Evolutionary conservation across 148 eudicot genomes (phyloP), one percentile per base, ranked within the genome.

Genomic region (Salicornia ramosissima): DNA sequence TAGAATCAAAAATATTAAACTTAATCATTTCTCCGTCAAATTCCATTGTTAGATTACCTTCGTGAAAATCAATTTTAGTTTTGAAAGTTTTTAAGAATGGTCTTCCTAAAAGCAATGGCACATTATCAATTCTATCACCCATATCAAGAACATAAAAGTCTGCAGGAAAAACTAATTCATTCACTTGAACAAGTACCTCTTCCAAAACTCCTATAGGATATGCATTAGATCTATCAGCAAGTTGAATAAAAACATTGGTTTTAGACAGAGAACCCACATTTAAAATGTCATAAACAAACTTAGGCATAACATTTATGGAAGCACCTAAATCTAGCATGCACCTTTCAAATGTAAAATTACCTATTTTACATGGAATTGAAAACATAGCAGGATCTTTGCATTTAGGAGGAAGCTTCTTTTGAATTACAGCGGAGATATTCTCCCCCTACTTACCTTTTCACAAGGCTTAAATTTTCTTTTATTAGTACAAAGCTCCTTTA

Each of bases 71-170:
- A 18, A 67, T 47, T 10, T 47, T 49, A 4, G 49, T 30, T 15
- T 53, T 43, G 10, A 39, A 28, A 13, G 69, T 56, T 25, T 39
- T 65, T 0, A 65, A 50, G 1, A 74, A 65, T 2, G 68, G 53
- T 8, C 56, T 40, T 43, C 49, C 45, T 11, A 52, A 10, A 69
- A 73, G 16, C 8, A 73, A 62, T 13, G 64, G 55, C 0, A 24
- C n/a, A 56, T 58, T 26, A 14, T 71, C 28, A 40, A 12, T 21
- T 8, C 40, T 57, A 8, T 69, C 73, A 8, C 69, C 62, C 73
- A 71, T 71, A 10, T 75, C 62, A 5, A 75, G 40, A 3, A 70
- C 42, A 70, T 53, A 74, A n/a, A 74, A 73, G 52, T 78, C 67
- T 0, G 71, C 71, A 8, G 65, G 65, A 40, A 65, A 65, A 16